Evolutionary conservation across 2,329 filamentous ascomycete genomes (phyloP).

Genomic region (Ilyonectria sp.): DNA sequence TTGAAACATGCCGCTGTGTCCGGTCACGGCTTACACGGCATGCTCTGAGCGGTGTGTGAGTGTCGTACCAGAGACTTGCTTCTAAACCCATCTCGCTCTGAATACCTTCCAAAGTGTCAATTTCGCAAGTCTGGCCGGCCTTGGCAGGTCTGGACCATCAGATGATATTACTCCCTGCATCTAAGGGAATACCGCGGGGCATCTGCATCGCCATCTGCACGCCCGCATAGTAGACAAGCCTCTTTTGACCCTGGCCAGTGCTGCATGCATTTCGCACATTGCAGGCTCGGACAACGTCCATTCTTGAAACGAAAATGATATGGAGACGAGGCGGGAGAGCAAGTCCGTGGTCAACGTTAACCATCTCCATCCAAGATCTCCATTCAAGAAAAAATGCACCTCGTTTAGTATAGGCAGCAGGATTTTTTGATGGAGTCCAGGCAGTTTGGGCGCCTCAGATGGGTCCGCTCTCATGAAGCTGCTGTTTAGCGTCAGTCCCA

Average conservation of each 20-base stretch:
- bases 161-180: constrained; percentile 32
- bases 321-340: constrained; percentile 24
- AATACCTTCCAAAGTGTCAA: constrained; percentile 16
- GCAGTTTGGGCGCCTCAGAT: constrained; percentile 33
- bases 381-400: background rate
- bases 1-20: constrained; percentile 1
- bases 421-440: constrained; percentile 20
- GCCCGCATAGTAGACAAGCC: constrained; percentile 35
- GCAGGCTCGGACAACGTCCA: constrained; percentile 37
- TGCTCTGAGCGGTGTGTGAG: constrained; percentile 37
- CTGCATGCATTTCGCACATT: constrained; percentile 41
- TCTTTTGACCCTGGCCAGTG: constrained; percentile 28
- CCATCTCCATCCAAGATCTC: constrained; percentile 11
- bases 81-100: constrained; percentile 16
- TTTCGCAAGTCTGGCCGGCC: constrained; percentile 25
- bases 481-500: constrained; percentile 2
- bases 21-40: constrained; percentile 9
- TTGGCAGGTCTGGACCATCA: constrained; percentile 34
- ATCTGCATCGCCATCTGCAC: constrained; percentile 36
- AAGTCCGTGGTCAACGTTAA: constrained; percentile 22
- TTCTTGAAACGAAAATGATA: constrained; percentile 15
- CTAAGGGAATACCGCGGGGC: constrained; percentile 21
- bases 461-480: constrained; percentile 23
- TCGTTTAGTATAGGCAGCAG: constrained; percentile 32
- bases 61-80: constrained; percentile 17